These are phyloP conservation scores for Lentinula detonsa DNA, from an alignment of 768 basidiomycete genomes.

Conservation along the genomic window DNA sequence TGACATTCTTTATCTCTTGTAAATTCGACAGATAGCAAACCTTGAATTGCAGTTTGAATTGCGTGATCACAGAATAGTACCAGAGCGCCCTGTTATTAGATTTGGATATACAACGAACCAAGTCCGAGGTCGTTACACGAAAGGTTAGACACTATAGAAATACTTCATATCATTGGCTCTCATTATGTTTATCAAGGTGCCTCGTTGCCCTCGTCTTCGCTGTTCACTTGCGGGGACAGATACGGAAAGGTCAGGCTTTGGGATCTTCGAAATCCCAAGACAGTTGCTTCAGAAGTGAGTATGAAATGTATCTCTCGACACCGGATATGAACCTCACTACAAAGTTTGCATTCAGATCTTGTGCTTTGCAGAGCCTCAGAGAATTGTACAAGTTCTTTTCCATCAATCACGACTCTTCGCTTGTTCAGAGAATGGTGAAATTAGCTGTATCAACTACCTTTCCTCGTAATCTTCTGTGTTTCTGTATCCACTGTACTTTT, in stretches of 20 bases:
- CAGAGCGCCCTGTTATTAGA: constrained; percentile 27
- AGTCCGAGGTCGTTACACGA: constrained; percentile 36
- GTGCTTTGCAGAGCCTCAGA: constrained; percentile 25
- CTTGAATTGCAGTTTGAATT: constrained; percentile 47
- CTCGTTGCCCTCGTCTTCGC: constrained; percentile 15
- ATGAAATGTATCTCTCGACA: neutral
- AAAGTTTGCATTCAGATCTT: constrained; percentile 20
- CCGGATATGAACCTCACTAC: neutral
- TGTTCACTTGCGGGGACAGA: constrained; percentile 38
- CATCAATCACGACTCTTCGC: constrained; percentile 26
- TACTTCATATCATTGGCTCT: neutral
- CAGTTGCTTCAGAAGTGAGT: constrained; percentile 18
- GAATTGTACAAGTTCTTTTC: constrained; percentile 32
- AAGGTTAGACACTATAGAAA: constrained; percentile 24
- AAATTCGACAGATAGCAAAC: constrained; percentile 33
- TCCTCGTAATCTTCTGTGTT: neutral
- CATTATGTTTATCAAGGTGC: constrained; percentile 4
- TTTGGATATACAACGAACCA: constrained; percentile 36
- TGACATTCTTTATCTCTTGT: neutral
- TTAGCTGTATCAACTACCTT: constrained; percentile 17
- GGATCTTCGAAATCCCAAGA: constrained; percentile 37
- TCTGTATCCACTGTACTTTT: neutral
- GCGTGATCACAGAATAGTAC: constrained; percentile 37
- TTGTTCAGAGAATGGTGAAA: constrained; percentile 32
- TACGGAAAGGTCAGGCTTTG: constrained; percentile 38